Conservation (phyloP, 305 asterid genomes). For the Fraxinus xanthoxyloides region DNA sequence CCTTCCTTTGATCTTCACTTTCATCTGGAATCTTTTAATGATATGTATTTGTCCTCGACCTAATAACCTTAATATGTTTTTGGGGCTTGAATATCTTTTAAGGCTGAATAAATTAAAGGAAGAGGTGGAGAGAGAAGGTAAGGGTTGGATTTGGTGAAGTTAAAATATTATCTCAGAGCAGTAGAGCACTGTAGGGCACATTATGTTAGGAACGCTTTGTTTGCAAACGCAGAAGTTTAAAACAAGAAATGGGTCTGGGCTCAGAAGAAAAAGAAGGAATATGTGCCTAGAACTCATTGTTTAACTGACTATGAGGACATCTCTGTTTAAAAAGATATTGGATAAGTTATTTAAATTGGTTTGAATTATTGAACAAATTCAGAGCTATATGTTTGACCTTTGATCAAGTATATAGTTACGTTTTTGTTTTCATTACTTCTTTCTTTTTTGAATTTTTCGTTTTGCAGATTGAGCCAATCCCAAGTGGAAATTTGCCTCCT, state of each 20-base stretch:
- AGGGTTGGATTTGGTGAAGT: not conserved
- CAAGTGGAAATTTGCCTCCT: slow-evolving; percentile 95
- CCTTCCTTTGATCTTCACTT: not conserved
- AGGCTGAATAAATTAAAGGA: not conserved
- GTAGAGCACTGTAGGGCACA: not conserved
- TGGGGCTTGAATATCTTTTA: not conserved
- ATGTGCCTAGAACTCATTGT: no score
- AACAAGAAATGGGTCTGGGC: not conserved
- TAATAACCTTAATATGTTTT: not conserved
- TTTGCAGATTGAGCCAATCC: slow-evolving; percentile 88
- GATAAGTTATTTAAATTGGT: not conserved
- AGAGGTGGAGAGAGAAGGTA: not conserved
- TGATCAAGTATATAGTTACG: not conserved
- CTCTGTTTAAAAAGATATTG: not conserved
- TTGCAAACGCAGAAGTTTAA: not conserved
- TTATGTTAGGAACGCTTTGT: not conserved
- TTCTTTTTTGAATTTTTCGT: slow-evolving; percentile 22
- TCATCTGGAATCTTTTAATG: not conserved
- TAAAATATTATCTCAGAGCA: not conserved
- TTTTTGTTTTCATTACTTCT: not conserved
- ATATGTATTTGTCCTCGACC: not conserved
- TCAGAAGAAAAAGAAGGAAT: not conserved
- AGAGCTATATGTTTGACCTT: not conserved
- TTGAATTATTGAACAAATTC: not conserved
- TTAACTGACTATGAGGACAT: not conserved